Evolutionary conservation across 2,329 filamentous ascomycete genomes (phyloP), one percentile per base, ranked within the genome.

Genomic region (Aspergillus vadensis): DNA sequence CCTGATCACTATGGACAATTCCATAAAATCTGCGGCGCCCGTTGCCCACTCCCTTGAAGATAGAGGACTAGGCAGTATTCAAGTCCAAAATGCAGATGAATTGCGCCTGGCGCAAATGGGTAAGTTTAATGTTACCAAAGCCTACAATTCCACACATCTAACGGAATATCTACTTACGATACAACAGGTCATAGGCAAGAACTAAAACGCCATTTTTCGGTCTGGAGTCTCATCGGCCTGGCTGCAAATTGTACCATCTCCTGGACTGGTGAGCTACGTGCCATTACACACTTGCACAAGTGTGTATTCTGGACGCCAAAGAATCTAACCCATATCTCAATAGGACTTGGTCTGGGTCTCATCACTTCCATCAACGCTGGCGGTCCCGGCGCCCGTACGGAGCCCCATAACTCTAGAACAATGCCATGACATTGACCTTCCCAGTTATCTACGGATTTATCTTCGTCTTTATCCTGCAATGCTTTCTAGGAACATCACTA

Each of bases 221-320:
- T 78, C 14, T 75, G 81, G 65, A 81, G 79, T 50, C 72, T 83
- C 30, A 80, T 82, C 59, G 81, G 80, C 5, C 74, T 82, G 10
- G 80, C 80, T 1, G 81, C 80, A 5, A 80, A 80, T 6, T 79
- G 79, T n/a, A 82, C 80, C 14, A 82, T 82, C 44, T 82, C 80
- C 0, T 82, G 80, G 80, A 81, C 79, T 4, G 80, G 79, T 63
- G 32, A 43, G 61, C 64, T 32, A 38, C 10, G 7, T 9, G 25
- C 17, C 41, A n/a, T 21, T 38, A 10, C 10, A 3, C 1, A 3
- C 19, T 43, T 12, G 10, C 2, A 36, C 32, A 36, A 36, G 2
- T 4, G 0, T 36, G 10, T 12, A 36, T 36, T 4, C 32, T 8
- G 7, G 4, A 36, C 32, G 5, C 10, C 15, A 15, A 48, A 12